Base-by-base conservation (phyloP, 306 rosid species). In the Biancaea sappan region DNA sequence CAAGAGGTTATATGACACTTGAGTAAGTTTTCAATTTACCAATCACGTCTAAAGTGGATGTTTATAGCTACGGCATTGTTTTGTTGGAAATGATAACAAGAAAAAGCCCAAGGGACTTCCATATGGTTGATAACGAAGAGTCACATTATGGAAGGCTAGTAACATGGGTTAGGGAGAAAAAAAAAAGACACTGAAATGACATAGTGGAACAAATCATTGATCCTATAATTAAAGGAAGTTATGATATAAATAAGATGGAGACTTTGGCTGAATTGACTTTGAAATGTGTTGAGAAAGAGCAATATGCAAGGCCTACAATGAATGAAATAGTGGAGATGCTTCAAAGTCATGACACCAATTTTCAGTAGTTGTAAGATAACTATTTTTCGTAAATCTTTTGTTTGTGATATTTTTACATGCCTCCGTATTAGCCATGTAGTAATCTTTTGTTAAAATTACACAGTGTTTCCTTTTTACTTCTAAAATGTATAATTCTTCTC, bases 11-110 rank as follows among this genome's bases (percentile, higher is more conserved):
- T 16, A 83, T 86, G 78, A 85, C 90, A 15, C 90, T 84, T 0
- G 87, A 86, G 48, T 86, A 84, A 85, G 74, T 83, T 8, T 59
- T 26, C 10, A 86, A 83, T 34, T 34, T 66, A 9, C 76, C 85
- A 9, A 77, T 86, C 12, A 83, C 87, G 5, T 80, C 90, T 11
- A 86, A 83, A 34, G 87, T 80, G 22, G 90, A 86, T 63, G 87
- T 86, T 1, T 86, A 83, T 16, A 83, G 85, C 41, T 80, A 74
- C 35, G 85, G 85, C 11, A 63, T 83, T 58, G 87, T 83, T 16
- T 61, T 80, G 19, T 40, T 86, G 82, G 80, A 58, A 43, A 67
- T 73, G 62, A 40, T 85, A 43, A 82, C 84, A 0, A 82, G 89
- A 34, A 79, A 14, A 44, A 69, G 71, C 40, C 75, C 80, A 10